Evolutionary conservation across 164 flowering plant genomes (phyloP).

Genomic region (Protea cynaroides): DNA sequence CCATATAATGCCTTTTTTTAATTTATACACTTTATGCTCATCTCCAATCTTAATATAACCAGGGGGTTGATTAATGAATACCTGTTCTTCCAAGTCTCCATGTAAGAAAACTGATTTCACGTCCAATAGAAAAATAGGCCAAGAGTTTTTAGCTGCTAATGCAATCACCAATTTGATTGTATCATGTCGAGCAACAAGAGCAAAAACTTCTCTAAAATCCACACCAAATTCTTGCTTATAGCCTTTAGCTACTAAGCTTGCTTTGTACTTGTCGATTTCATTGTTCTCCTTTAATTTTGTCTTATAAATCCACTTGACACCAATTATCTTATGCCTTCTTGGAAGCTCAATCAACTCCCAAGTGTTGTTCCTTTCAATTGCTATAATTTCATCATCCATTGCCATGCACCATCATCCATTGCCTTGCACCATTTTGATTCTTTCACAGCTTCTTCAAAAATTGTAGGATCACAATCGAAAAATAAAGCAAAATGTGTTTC

Average conservation of each 20-base stretch:
- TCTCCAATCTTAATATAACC: not conserved
- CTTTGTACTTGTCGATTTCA: not conserved
- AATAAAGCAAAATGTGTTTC: too few species aligned
- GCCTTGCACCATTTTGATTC: too few species aligned
- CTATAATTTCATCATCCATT: too few species aligned
- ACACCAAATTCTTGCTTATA: too few species aligned
- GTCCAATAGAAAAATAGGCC: conserved; percentile 7
- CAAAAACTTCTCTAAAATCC: not conserved
- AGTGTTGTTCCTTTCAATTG: too few species aligned
- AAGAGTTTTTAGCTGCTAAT: conserved; percentile 7
- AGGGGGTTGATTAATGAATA: not conserved
- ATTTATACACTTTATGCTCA: not conserved
- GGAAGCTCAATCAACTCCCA: too few species aligned
- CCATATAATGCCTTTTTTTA: conserved; percentile 4
- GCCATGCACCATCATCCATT: too few species aligned
- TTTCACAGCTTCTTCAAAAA: too few species aligned
- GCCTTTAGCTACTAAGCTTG: not conserved
- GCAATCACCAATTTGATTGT: conserved; percentile 8
- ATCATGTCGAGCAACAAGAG: conserved; percentile 4
- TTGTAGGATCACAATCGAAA: too few species aligned
- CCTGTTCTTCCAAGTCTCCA: conserved; percentile 10
- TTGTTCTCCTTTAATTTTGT: too few species aligned
- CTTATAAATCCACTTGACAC: too few species aligned
- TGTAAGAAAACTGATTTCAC: conserved; percentile 5
- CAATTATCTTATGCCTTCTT: too few species aligned